These are phyloP conservation scores for Nannochloris sp. DNA, from an alignment of 139 green algal species.

Conservation along the genomic window DNA sequence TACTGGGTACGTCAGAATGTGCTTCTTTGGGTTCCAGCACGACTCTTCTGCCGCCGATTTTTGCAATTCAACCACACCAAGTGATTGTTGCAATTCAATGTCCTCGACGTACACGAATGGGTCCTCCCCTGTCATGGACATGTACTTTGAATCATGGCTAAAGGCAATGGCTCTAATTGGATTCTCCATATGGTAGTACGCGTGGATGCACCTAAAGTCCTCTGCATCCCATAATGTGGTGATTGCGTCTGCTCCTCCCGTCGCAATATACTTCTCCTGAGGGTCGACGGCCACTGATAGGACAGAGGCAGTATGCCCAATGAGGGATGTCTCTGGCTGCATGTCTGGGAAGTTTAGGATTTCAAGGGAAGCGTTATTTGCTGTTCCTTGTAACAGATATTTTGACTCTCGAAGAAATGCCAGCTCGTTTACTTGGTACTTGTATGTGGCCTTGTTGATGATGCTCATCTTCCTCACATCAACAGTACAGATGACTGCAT, in stretches of 20 bases:
- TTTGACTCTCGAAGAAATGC: conserved; percentile 3
- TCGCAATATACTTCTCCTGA: conserved; percentile 17
- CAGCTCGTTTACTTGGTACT: conserved; percentile 24
- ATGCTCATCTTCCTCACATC: conserved; percentile 27
- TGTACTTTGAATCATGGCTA: conserved; percentile 27
- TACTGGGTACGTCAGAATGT: conserved; percentile 11
- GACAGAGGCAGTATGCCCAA: conserved; percentile 17
- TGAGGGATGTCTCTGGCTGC: conserved; percentile 1
- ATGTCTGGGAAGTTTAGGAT: conserved; percentile 17
- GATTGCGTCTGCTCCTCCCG: conserved; percentile 20
- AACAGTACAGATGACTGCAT: conserved; percentile 17
- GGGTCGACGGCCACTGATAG: conserved; percentile 14
- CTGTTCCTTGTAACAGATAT: conserved; percentile 13
- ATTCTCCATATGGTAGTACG: conserved; percentile 22
- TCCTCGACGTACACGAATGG: conserved; percentile 20
- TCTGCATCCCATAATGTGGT: conserved; percentile 20
- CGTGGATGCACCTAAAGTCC: conserved; percentile 17
- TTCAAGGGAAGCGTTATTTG: conserved; percentile 12
- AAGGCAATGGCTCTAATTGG: conserved; percentile 15
- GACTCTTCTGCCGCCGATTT: conserved; percentile 7
- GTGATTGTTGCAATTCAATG: conserved; percentile 9
- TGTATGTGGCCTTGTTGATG: conserved; percentile 15
- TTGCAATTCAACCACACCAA: neutral
- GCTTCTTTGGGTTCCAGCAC: conserved; percentile 18
- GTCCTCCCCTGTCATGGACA: conserved; percentile 26